These are phyloP conservation scores for Blastocystis sp. DNA, from an alignment of 352 stramenopile species.

Conservation along the genomic window DNA sequence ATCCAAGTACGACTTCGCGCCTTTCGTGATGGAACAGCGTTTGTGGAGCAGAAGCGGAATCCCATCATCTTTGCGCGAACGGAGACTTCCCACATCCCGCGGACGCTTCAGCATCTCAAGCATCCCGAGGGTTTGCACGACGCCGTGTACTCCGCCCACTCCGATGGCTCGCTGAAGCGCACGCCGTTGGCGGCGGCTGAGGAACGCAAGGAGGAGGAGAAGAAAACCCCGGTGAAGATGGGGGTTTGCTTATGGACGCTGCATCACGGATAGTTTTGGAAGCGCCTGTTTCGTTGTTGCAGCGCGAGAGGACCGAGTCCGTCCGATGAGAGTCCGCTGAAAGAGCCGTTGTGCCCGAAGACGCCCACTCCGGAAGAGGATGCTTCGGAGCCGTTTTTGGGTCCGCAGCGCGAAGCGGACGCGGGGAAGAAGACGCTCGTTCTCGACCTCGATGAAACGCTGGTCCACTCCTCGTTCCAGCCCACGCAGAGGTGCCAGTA, in stretches of 20 bases:
- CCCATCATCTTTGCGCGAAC: slow-evolving; percentile 72
- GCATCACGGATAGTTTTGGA: slow-evolving; percentile 57
- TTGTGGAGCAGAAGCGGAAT: slow-evolving; percentile 34
- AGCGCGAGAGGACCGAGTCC: not conserved
- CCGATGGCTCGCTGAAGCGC: slow-evolving; percentile 24
- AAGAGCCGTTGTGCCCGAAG: not conserved
- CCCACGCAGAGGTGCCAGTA: slow-evolving; percentile 91
- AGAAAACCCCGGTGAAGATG: not conserved
- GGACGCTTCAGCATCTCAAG: not conserved
- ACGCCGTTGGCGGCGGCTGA: slow-evolving; percentile 1
- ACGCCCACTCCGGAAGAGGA: not conserved
- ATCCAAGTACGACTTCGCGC: slow-evolving; percentile 6
- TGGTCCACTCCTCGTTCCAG: slow-evolving; percentile 95
- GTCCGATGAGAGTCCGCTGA: not conserved
- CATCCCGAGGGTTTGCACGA: slow-evolving; percentile 23
- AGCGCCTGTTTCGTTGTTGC: slow-evolving; percentile 30
- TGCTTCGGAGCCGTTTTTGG: slow-evolving; percentile 63
- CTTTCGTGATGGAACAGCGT: not conserved
- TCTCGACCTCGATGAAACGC: slow-evolving; percentile 94
- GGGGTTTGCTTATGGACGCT: not conserved
- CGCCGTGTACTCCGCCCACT: slow-evolving; percentile 27
- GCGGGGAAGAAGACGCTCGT: slow-evolving; percentile 87
- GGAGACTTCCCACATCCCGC: slow-evolving; percentile 59
- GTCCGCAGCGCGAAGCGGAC: slow-evolving; percentile 77
- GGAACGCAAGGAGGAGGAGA: not conserved